These are phyloP conservation scores for Paramecium octaurelia DNA, from an alignment of 73 alveolate species.

Conservation along the genomic window DNA sequence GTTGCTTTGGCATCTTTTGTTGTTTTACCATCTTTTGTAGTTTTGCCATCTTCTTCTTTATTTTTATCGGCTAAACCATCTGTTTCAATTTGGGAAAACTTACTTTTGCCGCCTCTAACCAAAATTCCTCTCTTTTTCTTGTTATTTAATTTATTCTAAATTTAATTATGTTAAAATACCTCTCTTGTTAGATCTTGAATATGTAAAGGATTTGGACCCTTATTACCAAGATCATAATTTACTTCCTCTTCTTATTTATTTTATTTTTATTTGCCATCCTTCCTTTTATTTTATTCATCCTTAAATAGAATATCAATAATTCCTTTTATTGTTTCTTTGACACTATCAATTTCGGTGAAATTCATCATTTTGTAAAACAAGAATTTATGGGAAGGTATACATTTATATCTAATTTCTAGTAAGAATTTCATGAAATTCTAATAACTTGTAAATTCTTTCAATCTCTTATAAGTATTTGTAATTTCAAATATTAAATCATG, in stretches of 20 bases:
- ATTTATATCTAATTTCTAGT: background rate
- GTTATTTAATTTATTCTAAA: background rate
- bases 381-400: background rate
- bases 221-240: background rate
- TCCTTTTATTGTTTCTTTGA: background rate
- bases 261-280: background rate
- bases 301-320: background rate
- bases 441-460: conserved; percentile 25
- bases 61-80: background rate
- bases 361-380: conserved; percentile 9
- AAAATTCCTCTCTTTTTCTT: background rate
- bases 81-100: background rate
- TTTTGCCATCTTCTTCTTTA: background rate
- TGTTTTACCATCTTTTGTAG: background rate
- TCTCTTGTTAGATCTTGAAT: background rate
- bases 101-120: background rate
- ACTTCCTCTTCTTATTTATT: background rate
- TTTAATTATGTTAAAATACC: background rate
- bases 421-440: background rate
- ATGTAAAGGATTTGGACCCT: conserved; percentile 7
- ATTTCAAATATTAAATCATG: background rate
- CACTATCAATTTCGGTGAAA: background rate
- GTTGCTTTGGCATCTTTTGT: background rate
- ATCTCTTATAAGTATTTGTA: background rate
- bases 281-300: background rate